A percentile compares a stretch with the other conserved stretches of the same genome.
phyloP scores from a whole-genome alignment of 176 grass and related monocot species.

The Eragrostis curvula region DNA sequence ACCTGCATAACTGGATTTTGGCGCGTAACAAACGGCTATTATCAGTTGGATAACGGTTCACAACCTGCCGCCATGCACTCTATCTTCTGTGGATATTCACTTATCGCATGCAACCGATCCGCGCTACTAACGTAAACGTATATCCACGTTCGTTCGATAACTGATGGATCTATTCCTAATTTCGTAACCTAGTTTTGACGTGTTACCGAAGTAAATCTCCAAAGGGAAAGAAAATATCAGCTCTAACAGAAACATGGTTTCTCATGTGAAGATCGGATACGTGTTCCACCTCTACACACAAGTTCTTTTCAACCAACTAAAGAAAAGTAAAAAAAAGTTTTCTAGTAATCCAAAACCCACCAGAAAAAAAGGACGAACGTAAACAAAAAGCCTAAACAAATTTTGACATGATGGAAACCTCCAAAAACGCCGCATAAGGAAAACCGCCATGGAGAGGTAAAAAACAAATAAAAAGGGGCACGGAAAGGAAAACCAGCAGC shows the following conservation, averaged over 20 bases:
- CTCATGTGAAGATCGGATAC: rapidly evolving
- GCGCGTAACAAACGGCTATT: background rate
- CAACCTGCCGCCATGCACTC: too few species aligned
- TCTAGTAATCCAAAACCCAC: background rate
- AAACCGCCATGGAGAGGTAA: constrained; percentile 23
- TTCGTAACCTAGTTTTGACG: rapidly evolving
- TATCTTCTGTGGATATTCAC: background rate
- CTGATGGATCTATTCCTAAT: background rate
- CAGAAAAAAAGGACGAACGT: background rate
- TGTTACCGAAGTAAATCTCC: background rate
- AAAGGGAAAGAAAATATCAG: rapidly evolving
- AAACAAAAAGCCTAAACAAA: background rate
- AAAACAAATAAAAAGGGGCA: too few species aligned
- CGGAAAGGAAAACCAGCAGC: background rate
- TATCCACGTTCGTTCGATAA: rapidly evolving
- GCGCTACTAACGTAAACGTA: rapidly evolving
- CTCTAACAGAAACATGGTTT: background rate
- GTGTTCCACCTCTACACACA: rapidly evolving
- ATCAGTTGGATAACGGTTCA: rapidly evolving
- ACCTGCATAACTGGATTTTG: background rate
- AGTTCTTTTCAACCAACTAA: background rate
- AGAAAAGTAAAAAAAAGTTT: background rate
- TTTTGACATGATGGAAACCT: background rate
- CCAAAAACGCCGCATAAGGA: constrained; percentile 25
- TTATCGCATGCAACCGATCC: background rate